These are phyloP conservation scores for Starmerella gropengiesseri DNA, from an alignment of 805 yeast genomes.

Conservation along the genomic window DNA sequence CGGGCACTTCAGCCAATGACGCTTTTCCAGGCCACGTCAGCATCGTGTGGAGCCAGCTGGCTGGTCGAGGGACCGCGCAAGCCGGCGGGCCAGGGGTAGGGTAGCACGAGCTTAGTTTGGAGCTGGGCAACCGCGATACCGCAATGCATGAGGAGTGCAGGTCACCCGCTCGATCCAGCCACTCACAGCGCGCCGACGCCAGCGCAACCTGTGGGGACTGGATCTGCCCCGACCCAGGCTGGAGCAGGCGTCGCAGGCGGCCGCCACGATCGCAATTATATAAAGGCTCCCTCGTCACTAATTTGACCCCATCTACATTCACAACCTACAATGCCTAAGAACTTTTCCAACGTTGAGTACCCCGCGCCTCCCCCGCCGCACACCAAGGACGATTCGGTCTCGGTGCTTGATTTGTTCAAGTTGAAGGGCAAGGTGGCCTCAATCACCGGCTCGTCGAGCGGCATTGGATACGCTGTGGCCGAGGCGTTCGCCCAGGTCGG, in stretches of 20 bases:
- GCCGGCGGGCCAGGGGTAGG: no score
- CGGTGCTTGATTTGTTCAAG: slow-evolving; percentile 59
- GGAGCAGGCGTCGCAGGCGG: not conserved
- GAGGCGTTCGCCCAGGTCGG: slow-evolving; percentile 81
- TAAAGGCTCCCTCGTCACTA: not conserved
- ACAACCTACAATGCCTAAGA: slow-evolving; percentile 20
- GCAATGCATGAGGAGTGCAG: slow-evolving; percentile 7
- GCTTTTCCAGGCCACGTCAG: no score
- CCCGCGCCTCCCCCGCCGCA: slow-evolving; percentile 23
- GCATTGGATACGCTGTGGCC: slow-evolving; percentile 74
- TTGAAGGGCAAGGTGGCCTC: slow-evolving; percentile 74
- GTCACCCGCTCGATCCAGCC: not conserved
- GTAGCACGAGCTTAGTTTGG: no score
- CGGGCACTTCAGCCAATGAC: no score
- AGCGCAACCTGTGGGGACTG: slow-evolving; percentile 8
- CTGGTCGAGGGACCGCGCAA: no score
- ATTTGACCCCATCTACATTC: not conserved
- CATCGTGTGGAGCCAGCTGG: no score
- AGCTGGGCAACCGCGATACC: slow-evolving; percentile 5
- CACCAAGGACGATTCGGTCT: slow-evolving; percentile 20
- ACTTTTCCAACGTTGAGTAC: slow-evolving; percentile 21
- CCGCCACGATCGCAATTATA: not conserved
- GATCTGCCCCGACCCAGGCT: not conserved
- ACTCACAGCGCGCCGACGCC: slow-evolving; percentile 1
- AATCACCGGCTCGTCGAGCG: slow-evolving; percentile 76